phyloP scores from a whole-genome alignment of 1,139 yeast species.

The Lodderomyces beijingensis region DNA sequence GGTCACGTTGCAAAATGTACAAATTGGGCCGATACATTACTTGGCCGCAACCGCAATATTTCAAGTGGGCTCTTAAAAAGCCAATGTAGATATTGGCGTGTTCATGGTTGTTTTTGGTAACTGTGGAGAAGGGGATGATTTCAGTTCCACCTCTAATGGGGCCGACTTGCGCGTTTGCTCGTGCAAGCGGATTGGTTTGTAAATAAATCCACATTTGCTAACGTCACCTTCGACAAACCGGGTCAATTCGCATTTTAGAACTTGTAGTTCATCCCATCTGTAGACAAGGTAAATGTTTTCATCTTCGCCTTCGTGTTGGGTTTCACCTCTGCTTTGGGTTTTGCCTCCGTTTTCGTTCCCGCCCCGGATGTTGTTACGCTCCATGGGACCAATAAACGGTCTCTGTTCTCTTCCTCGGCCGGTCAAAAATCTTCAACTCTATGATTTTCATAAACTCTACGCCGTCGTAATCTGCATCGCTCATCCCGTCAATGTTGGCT shows the following conservation, averaged over 20 bases:
- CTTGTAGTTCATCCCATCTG: slow-evolving; percentile 35
- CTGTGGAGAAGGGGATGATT: slow-evolving; percentile 17
- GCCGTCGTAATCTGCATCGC: slow-evolving; percentile 16
- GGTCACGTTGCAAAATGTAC: slow-evolving; percentile 19
- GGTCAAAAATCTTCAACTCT: slow-evolving; percentile 22
- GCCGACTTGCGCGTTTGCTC: slow-evolving; percentile 20
- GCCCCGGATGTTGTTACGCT: slow-evolving; percentile 13
- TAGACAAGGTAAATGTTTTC: slow-evolving; percentile 28
- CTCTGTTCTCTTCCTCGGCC: slow-evolving; percentile 17
- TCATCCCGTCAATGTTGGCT: slow-evolving; percentile 20
- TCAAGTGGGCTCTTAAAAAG: slow-evolving; percentile 34
- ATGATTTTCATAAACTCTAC: slow-evolving; percentile 19
- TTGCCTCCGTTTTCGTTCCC: too few relatives aligned
- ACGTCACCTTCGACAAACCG: slow-evolving; percentile 6
- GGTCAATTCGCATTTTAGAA: slow-evolving; percentile 29
- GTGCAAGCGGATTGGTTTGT: slow-evolving; percentile 16
- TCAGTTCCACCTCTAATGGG: slow-evolving; percentile 40
- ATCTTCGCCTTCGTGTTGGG: slow-evolving; percentile 19
- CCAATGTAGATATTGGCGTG: slow-evolving; percentile 25
- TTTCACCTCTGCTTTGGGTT: too few relatives aligned
- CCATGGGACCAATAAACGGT: slow-evolving; percentile 31
- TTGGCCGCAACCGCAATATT: slow-evolving; percentile 33
- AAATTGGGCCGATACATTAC: slow-evolving; percentile 36
- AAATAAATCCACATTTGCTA: slow-evolving; percentile 29
- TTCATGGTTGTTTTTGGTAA: neutral